Evolutionary conservation across 768 basidiomycete species (phyloP).

Genomic region (Psilocybe tampanensis): DNA sequence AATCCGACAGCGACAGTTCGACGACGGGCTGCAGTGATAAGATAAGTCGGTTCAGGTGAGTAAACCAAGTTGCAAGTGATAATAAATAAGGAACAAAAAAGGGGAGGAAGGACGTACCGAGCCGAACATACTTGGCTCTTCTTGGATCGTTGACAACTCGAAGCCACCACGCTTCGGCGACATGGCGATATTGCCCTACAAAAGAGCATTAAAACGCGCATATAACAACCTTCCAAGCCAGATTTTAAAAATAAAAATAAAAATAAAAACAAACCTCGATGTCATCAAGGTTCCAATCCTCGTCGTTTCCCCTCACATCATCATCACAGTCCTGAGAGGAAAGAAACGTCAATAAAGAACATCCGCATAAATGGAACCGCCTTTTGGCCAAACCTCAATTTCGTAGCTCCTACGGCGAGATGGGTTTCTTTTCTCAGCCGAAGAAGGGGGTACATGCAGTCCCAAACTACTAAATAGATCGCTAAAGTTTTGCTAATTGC

Average conservation of each 20-base stretch:
- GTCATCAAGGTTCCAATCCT: slow-evolving; percentile 51
- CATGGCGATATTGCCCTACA: slow-evolving; percentile 54
- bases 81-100: too few species aligned
- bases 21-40: slow-evolving; percentile 25
- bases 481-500: slow-evolving; percentile 36
- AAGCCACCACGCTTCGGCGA: slow-evolving; percentile 38
- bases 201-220: neutral
- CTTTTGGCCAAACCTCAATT: slow-evolving; percentile 36
- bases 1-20: slow-evolving; percentile 34
- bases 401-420: slow-evolving; percentile 41
- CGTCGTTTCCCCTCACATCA: slow-evolving; percentile 42
- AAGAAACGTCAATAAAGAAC: neutral
- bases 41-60: too few species aligned
- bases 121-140: slow-evolving; percentile 23
- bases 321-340: slow-evolving; percentile 43
- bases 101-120: slow-evolving; percentile 16
- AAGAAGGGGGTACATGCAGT: slow-evolving; percentile 6
- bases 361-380: neutral
- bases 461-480: slow-evolving; percentile 30
- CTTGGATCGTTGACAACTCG: slow-evolving; percentile 33
- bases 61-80: too few species aligned
- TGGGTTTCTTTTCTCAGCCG: neutral
- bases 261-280: slow-evolving; percentile 39
- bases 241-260: too few species aligned
- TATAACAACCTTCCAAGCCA: slow-evolving; percentile 1